Evolutionary conservation across 1,284 basidiomycete genomes (phyloP).

Genomic region (Cryptococcus amylolentus): DNA sequence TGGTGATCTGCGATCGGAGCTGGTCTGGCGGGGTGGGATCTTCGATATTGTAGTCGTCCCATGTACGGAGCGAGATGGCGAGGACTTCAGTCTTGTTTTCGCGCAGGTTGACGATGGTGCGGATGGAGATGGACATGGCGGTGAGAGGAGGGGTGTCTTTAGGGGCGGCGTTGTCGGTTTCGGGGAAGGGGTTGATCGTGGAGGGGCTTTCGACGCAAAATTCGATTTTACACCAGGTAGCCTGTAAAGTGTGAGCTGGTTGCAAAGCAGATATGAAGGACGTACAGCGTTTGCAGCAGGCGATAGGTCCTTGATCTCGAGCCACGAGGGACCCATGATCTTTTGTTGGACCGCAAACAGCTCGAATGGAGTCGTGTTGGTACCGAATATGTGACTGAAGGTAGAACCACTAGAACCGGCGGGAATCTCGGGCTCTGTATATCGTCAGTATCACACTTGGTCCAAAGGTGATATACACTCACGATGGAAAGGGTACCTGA

Average conservation of each 20-base stretch:
- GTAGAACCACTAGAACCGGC: constrained; percentile 72
- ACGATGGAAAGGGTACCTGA: constrained; percentile 81
- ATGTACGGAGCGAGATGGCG: constrained; percentile 76
- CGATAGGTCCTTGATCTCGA: constrained; percentile 72
- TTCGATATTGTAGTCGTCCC: constrained; percentile 75
- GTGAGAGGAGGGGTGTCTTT: constrained; percentile 85
- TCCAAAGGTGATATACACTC: constrained; percentile 24
- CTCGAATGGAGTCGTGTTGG: constrained; percentile 89
- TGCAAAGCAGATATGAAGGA: constrained; percentile 5
- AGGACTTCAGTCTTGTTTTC: constrained; percentile 93
- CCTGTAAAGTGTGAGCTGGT: constrained; percentile 51
- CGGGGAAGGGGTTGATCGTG: constrained; percentile 76
- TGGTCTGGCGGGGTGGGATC: constrained; percentile 84
- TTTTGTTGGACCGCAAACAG: constrained; percentile 91
- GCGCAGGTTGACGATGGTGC: constrained; percentile 91
- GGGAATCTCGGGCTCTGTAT: constrained; percentile 63
- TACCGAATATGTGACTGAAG: constrained; percentile 86
- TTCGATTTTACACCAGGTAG: constrained; percentile 95
- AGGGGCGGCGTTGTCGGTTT: constrained; percentile 67
- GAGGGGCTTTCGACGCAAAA: constrained; percentile 82
- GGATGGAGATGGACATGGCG: constrained; percentile 79
- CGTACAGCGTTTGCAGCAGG: constrained; percentile 72
- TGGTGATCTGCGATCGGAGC: constrained; percentile 76
- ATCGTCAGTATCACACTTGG: no score
- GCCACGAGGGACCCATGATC: constrained; percentile 99